Evolutionary conservation across 768 basidiomycete species (phyloP).

Genomic region (Neoboletus subvelutipes): DNA sequence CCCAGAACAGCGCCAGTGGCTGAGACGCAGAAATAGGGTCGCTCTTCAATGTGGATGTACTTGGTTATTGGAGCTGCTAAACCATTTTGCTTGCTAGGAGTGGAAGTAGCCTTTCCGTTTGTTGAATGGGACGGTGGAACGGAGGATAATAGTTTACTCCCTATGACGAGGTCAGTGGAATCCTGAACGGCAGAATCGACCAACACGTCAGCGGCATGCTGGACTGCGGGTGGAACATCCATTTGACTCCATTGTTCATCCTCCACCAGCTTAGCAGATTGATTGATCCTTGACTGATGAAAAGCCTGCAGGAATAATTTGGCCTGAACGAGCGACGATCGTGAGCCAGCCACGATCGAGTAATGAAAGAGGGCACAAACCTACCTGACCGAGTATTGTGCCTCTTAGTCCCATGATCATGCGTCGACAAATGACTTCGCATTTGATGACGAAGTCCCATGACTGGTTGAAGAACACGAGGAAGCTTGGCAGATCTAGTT

Average conservation of each 20-base stretch:
- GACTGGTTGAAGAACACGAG: constrained; percentile 77
- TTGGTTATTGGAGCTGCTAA: constrained; percentile 42
- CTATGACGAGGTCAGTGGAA: constrained; percentile 63
- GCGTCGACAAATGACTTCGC: constrained; percentile 79
- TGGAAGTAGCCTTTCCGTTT: constrained; percentile 14
- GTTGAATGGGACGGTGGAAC: constrained; percentile 1
- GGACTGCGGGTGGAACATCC: constrained; percentile 62
- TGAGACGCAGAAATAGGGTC: constrained; percentile 79
- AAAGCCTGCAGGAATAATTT: constrained; percentile 85
- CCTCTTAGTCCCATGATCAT: constrained; percentile 95
- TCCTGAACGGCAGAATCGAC: constrained; percentile 82
- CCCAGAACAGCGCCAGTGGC: constrained; percentile 77
- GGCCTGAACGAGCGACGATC: constrained; percentile 47
- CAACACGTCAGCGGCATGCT: constrained; percentile 70
- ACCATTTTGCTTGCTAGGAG: constrained; percentile 22
- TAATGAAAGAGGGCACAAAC: constrained; percentile 15
- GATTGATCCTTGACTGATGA: constrained; percentile 76
- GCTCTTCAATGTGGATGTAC: constrained; percentile 77
- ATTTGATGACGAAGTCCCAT: constrained; percentile 88
- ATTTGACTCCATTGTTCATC: constrained; percentile 92
- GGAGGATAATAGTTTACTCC: constrained; percentile 4
- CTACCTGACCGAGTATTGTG: constrained; percentile 77
- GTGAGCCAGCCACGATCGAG: background rate
- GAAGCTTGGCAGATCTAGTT: constrained; percentile 72
- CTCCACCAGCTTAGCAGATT: constrained; percentile 87